Conservation (phyloP, 192 early-diverging fungal genomes). For the Backusella tarrabulga region DNA sequence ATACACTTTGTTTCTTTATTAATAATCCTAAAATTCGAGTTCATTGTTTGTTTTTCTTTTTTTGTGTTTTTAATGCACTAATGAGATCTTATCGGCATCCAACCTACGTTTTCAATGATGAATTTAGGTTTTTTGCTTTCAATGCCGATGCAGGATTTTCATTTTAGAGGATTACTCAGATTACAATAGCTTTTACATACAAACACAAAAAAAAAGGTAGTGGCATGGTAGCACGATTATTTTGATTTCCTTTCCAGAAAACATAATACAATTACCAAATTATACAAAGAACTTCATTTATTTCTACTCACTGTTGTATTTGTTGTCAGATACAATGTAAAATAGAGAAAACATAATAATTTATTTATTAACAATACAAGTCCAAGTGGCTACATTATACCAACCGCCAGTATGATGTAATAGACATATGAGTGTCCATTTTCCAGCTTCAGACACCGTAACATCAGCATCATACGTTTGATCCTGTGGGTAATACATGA, state of each 20-base stretch:
- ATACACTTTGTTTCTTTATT: neutral
- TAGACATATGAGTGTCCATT: slow-evolving; percentile 36
- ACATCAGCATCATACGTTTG: slow-evolving; percentile 21
- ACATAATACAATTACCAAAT: neutral
- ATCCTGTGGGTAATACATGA: slow-evolving; percentile 33
- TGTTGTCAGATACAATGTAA: too few relatives aligned
- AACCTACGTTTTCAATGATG: too few relatives aligned
- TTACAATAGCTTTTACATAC: too few relatives aligned
- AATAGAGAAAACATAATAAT: neutral
- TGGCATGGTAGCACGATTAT: neutral
- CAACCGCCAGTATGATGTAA: slow-evolving; percentile 26
- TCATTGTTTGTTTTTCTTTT: too few relatives aligned
- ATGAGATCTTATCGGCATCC: too few relatives aligned
- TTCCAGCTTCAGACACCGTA: slow-evolving; percentile 26
- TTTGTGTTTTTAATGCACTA: neutral
- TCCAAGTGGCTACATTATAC: slow-evolving; percentile 34
- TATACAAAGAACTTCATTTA: neutral
- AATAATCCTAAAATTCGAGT: too few relatives aligned
- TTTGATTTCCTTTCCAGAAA: too few relatives aligned
- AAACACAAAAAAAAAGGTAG: neutral
- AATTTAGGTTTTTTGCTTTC: too few relatives aligned
- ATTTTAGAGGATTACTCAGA: too few relatives aligned
- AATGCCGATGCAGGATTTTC: too few relatives aligned
- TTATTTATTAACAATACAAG: slow-evolving; percentile 17
- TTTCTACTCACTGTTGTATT: too few relatives aligned